Conservation (phyloP, 2,329 filamentous ascomycete genomes). For the Fusarium transvaalense region DNA sequence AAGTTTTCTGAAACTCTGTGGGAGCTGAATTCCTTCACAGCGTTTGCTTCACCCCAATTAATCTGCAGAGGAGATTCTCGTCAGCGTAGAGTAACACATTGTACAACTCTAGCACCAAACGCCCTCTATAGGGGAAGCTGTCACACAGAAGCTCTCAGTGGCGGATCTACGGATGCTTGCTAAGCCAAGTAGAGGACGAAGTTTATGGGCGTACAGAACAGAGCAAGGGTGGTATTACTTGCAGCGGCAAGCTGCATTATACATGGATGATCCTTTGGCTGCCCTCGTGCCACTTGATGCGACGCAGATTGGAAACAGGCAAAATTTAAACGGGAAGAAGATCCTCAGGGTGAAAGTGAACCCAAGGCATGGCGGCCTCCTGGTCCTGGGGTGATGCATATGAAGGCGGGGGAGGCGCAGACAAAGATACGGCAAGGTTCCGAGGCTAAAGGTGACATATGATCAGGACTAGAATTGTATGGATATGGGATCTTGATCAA, state of each 20-base stretch:
- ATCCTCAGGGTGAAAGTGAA: background rate
- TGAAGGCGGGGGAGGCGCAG: constrained; percentile 33
- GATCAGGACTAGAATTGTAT: background rate
- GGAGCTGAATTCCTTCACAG: background rate
- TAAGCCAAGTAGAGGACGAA: background rate
- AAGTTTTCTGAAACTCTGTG: no score
- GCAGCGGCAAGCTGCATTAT: constrained; percentile 47
- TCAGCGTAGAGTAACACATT: background rate
- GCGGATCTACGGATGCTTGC: constrained; percentile 19
- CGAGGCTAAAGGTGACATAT: constrained; percentile 9
- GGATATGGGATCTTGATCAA: background rate
- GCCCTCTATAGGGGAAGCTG: background rate
- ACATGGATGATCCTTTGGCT: constrained; percentile 31
- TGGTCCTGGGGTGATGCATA: background rate
- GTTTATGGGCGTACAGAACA: constrained; percentile 2
- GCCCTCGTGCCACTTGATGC: constrained; percentile 46
- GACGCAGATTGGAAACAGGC: constrained; percentile 31
- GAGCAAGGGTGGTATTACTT: constrained; percentile 39
- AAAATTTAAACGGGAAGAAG: constrained; percentile 27
- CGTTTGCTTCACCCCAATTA: background rate
- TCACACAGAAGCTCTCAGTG: constrained; percentile 4
- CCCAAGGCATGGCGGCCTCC: background rate
- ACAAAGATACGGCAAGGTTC: constrained; percentile 9
- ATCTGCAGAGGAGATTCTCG: background rate
- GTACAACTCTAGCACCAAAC: constrained; percentile 3